Percentiles rank a stretch among this genome's conserved stretches.
phyloP scores from a whole-genome alignment of 2,329 filamentous ascomycete genomes.

The Fusarium cicatricum region DNA sequence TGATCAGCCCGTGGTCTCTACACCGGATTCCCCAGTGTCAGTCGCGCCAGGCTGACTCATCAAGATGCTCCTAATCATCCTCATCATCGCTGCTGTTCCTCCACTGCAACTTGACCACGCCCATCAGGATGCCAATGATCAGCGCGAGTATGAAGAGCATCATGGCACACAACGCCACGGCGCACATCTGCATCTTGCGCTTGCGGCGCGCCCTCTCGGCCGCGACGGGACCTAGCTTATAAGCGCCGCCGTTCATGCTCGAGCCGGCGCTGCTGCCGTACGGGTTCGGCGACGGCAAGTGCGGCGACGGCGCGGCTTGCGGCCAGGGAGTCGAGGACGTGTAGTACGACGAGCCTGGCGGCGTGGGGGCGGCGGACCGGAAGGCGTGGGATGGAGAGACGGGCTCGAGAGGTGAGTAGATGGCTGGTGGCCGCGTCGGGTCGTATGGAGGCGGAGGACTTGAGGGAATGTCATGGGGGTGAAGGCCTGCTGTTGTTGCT shows the following conservation, averaged over 20 bases:
- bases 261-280: constrained; percentile 29
- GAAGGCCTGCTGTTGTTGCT: not conserved
- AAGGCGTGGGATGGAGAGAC: constrained; percentile 7
- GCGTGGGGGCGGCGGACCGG: not conserved
- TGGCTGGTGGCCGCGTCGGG: constrained; percentile 36
- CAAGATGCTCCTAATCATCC: constrained; percentile 1
- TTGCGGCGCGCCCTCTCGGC: constrained; percentile 31
- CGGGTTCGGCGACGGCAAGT: constrained; percentile 29
- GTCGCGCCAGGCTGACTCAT: not conserved
- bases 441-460: constrained; percentile 43
- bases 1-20: no score
- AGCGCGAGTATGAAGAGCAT: constrained; percentile 39
- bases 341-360: constrained; percentile 22
- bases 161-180: constrained; percentile 30
- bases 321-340: constrained; percentile 32
- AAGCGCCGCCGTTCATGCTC: constrained; percentile 21
- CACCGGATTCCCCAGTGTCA: not conserved
- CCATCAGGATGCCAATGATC: constrained; percentile 40
- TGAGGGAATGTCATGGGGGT: constrained; percentile 22
- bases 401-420: constrained; percentile 37
- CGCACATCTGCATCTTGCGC: constrained; percentile 35
- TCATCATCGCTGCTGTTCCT: constrained; percentile 15
- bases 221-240: constrained; percentile 38
- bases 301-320: constrained; percentile 4
- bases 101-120: constrained; percentile 38